Evolutionary conservation across 768 basidiomycete species (phyloP).

Genomic region (Epithele typhae): DNA sequence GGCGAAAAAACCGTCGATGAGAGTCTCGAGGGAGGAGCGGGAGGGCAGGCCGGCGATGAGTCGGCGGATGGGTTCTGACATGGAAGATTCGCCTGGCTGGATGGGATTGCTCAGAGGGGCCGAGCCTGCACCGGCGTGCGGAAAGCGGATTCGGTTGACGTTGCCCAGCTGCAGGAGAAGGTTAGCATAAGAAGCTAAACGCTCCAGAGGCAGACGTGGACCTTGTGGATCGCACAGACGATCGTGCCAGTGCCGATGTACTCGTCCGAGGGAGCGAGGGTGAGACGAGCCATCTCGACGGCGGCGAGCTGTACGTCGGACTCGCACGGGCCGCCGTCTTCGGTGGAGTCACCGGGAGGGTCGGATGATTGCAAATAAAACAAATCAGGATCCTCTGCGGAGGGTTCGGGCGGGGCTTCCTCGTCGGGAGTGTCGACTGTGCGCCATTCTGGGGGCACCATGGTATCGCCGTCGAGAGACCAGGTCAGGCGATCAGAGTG

Average conservation of each 20-base stretch:
- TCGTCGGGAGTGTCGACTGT: not conserved
- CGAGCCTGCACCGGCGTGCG: conserved; percentile 38
- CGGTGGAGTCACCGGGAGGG: conserved; percentile 19
- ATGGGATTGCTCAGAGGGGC: conserved; percentile 2
- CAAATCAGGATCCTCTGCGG: no score
- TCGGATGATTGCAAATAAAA: not conserved
- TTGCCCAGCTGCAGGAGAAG: conserved; percentile 30
- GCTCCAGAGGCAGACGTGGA: conserved; percentile 16
- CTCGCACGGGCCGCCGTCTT: conserved; percentile 16
- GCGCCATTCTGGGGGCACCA: no score
- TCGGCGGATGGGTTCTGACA: conserved; percentile 25
- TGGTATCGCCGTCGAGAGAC: no score
- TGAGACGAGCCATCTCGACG: conserved; percentile 38
- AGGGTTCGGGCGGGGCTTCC: no score
- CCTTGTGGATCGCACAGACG: conserved; percentile 43
- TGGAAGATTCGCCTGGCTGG: conserved; percentile 27
- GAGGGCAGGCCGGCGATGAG: conserved; percentile 28
- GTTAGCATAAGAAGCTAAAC: not conserved
- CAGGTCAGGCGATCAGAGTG: no score
- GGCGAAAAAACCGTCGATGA: conserved; percentile 34
- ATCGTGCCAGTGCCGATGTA: conserved; percentile 45
- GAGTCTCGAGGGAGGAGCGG: conserved; percentile 9
- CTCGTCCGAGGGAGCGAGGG: conserved; percentile 41
- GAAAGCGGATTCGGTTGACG: conserved; percentile 28
- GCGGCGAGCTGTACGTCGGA: conserved; percentile 37